Evolutionary conservation across 768 basidiomycete genomes (phyloP).

Genomic region (Hygrocybe punicea): DNA sequence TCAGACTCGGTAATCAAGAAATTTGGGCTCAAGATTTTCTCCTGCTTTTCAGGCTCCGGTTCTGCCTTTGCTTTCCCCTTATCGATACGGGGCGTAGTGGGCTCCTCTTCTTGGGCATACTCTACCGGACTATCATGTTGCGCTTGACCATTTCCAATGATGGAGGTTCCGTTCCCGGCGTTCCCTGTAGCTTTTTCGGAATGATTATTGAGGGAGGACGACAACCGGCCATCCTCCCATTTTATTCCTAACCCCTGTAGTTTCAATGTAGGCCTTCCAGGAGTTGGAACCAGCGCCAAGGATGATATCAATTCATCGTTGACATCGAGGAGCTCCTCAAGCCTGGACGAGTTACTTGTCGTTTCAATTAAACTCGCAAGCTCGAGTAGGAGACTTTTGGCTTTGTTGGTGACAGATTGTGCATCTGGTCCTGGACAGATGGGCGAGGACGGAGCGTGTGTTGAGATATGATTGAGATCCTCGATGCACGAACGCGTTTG

Average conservation of each 20-base stretch:
- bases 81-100: constrained; percentile 62
- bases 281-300: constrained; percentile 47
- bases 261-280: constrained; percentile 38
- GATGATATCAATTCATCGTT: constrained; percentile 67
- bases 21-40: constrained; percentile 71
- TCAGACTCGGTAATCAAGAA: constrained; percentile 44
- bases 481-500: constrained; percentile 46
- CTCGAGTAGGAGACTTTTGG: constrained; percentile 51
- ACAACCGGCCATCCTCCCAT: constrained; percentile 1
- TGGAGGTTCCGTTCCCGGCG: constrained; percentile 7
- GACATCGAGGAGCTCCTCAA: constrained; percentile 66
- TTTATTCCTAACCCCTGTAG: constrained; percentile 46
- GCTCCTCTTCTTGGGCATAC: constrained; percentile 20
- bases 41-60: constrained; percentile 62
- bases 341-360: constrained; percentile 53
- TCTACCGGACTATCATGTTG: constrained; percentile 6
- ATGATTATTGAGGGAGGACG: neutral
- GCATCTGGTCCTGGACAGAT: constrained; percentile 14
- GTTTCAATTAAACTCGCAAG: constrained; percentile 53
- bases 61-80: constrained; percentile 77
- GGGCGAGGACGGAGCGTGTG: constrained; percentile 7
- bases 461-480: constrained; percentile 36
- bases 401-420: constrained; percentile 45
- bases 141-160: constrained; percentile 14
- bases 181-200: neutral